Evolutionary conservation across 140 eudicot genomes (phyloP), one percentile per base, ranked within the genome.

Genomic region (Erigeron philadelphicus): DNA sequence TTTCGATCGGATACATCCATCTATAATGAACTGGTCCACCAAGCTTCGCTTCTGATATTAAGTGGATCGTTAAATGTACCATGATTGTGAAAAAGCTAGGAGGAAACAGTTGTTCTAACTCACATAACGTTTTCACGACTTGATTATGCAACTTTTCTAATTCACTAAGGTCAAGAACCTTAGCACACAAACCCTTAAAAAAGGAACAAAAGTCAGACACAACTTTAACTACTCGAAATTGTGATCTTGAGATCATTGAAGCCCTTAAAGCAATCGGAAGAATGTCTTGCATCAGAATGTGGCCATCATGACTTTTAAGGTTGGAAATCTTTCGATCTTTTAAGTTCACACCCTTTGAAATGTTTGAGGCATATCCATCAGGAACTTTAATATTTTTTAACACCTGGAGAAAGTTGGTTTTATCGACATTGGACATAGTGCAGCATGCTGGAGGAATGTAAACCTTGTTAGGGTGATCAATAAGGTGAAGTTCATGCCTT

Each of bases 311-410:
- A 43, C 54, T 65, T 54, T 65, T 65, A 6, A 46, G 56, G 11
- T 65, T 65, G 9, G 6, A 17, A 46, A 65, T 5, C 17, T 46
- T 65, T 0, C 38, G 31, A 9, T 43, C 54, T 10, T 65, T 65
- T n/a, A 65, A 46, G 55, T 40, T 44, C 43, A 64, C 55, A 19
- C 70, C n/a, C 17, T 54, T 64, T 9, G 55, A 64, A 42, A 64
- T 64, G 10, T 64, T 64, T n/a, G 70, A 64, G 1, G 70, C 54
- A 64, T 64, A 64, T 8, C 70, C 70, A 43, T 64, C 70, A 42
- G 70, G 70, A 64, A 64, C 70, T 44, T 42, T 44, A 42, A 42
- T 12, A 44, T 40, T 40, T 63, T 63, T 63, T 5, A 63, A n/a
- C 15, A 61, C 43, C 13, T 61, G 43, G 4, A 25, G 9, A 61